Percentiles rank a stretch among this genome's conserved stretches.
phyloP scores from a whole-genome alignment of 495 filamentous ascomycete species.

The Xylaria venustula region DNA sequence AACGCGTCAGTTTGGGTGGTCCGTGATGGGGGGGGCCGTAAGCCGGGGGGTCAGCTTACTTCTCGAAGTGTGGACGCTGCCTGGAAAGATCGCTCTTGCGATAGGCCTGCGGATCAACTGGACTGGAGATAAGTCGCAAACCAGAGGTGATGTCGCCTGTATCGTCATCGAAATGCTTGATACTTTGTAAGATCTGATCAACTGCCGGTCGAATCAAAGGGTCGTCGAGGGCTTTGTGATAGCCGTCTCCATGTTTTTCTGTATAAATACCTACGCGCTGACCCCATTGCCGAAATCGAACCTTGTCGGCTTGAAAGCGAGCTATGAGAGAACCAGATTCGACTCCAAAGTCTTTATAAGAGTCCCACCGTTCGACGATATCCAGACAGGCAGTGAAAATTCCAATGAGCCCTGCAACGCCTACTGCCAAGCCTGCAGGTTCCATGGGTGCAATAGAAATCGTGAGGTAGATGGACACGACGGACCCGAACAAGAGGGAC shows the following conservation, averaged over 20 bases:
- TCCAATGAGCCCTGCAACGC: conserved; percentile 12
- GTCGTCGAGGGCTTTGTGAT: neutral
- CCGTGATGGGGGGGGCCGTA: too few species aligned
- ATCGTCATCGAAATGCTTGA: neutral
- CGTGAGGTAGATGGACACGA: too few species aligned
- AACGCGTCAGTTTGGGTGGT: too few species aligned
- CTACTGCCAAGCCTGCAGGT: neutral
- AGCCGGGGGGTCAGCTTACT: too few species aligned
- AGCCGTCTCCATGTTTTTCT: neutral
- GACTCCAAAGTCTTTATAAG: conserved; percentile 15
- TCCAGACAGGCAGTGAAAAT: conserved; percentile 20
- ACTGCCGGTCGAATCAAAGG: neutral
- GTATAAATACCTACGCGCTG: conserved; percentile 9
- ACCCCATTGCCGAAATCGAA: conserved; percentile 17
- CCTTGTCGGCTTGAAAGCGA: conserved; percentile 15
- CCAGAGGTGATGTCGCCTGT: neutral
- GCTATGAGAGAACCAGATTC: conserved; percentile 14
- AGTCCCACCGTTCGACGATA: conserved; percentile 15
- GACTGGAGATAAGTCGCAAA: neutral
- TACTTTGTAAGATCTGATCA: neutral
- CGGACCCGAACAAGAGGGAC: too few species aligned
- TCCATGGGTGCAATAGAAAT: neutral
- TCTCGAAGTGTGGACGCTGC: neutral
- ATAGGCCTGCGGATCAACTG: neutral
- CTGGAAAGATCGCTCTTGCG: neutral